Evolutionary conservation across 2,329 filamentous ascomycete genomes (phyloP), one percentile per base, ranked within the genome.

Genomic region (Fonsecaea nubica): DNA sequence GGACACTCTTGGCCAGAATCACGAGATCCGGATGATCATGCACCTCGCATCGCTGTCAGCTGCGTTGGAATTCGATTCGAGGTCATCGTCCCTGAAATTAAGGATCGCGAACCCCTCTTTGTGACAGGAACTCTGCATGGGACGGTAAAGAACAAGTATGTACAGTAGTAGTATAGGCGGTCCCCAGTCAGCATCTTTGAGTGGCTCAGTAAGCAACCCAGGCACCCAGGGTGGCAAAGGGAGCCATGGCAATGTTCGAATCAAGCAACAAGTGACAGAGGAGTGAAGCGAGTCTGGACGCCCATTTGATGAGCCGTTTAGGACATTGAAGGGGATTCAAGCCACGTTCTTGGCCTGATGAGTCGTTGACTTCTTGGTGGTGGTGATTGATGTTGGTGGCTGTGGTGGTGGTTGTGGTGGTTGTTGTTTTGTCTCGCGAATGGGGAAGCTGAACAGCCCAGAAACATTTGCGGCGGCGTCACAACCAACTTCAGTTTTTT

Each of bases 141-240:
- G 32, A 58, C 42, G 55, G n/a, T 58, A 12, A 58, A 36, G 42
- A 21, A 58, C 36, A 45, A 18, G 40, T 45, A 18, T 18, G 40
- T 30, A 30, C 45, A 3, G 18, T 25, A 50, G 45, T 25, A 30
- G 45, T 50, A 50, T 25, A 50, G 18, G 21, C 4, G 21, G 9
- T 45, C 25, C 7, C 40, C 12, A 59, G 42, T 59, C 50, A 59
- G 57, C 57, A 59, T 59, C 30, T 13, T 42, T 10, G 33, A 30
- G 25, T 35, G 38, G 57, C 40, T 52, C 57, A 52, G 57, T 59
- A 42, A 59, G 57, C 57, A 59, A 45, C 50, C 6, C 30, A 32
- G 30, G 30, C 25, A 25, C 25, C 45, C 18, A 9, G n/a, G 38
- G 33, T 21, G 30, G 3, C 33, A 42, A 52, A 4, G n/a, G 13